A percentile compares a stretch with the other conserved stretches of the same genome.
Conservation (phyloP, 1,139 yeast species). For the Pneumocystis jirovecii region DNA sequence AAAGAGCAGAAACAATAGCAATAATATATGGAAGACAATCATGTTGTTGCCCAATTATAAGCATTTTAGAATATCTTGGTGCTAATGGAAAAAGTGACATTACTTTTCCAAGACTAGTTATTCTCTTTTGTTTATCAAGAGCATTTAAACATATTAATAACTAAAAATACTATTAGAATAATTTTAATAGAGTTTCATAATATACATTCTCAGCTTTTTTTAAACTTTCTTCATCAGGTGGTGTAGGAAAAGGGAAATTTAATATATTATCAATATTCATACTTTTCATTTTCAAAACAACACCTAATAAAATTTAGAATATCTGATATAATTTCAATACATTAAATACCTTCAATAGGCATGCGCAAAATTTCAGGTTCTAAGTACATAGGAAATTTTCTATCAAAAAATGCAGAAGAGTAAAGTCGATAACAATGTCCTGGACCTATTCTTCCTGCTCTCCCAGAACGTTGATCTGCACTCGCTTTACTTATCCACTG, state of each 20-base stretch:
- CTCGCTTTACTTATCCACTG: slow-evolving; percentile 93
- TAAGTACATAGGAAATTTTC: slow-evolving; percentile 67
- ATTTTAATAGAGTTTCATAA: not conserved
- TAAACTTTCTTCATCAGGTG: slow-evolving; percentile 56
- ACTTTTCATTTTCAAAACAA: slow-evolving; percentile 78
- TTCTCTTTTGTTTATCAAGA: slow-evolving; percentile 35
- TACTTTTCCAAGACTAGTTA: slow-evolving; percentile 66
- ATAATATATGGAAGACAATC: slow-evolving; percentile 74
- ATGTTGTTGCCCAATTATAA: slow-evolving; percentile 59
- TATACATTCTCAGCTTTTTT: slow-evolving; percentile 42
- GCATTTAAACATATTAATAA: slow-evolving; percentile 69
- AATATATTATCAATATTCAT: slow-evolving; percentile 88
- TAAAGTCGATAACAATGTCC: slow-evolving; percentile 90
- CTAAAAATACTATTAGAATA: not conserved
- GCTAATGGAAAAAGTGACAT: slow-evolving; percentile 89
- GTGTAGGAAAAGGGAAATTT: slow-evolving; percentile 94
- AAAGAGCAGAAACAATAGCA: slow-evolving; percentile 79
- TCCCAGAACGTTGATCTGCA: slow-evolving; percentile 88
- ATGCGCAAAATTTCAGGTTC: slow-evolving; percentile 81
- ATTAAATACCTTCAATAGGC: slow-evolving; percentile 78
- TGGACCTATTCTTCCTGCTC: slow-evolving; percentile 99
- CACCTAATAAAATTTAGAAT: not conserved
- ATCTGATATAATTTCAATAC: not conserved
- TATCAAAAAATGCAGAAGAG: slow-evolving; percentile 90
- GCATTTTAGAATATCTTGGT: slow-evolving; percentile 84